Base-by-base conservation (phyloP, 2,329 filamentous ascomycete genomes). In the Colletotrichum filicis region DNA sequence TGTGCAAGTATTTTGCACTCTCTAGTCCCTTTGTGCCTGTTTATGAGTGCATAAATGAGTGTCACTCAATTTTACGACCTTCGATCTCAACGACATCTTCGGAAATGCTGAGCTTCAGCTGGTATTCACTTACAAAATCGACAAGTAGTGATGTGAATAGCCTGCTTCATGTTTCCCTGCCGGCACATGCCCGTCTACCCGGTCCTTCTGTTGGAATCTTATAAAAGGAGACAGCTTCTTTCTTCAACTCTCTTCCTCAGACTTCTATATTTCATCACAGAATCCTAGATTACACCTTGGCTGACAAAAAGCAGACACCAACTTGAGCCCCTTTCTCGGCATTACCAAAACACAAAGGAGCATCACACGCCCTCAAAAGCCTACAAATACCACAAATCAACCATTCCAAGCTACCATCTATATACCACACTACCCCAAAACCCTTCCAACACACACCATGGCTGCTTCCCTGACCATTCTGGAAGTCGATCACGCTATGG, bases 391-490 rank as follows among this genome's bases (percentile, higher is more conserved):
- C 12, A 7, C 22, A 2, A n/a, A 26, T 7, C 61, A 63, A 16
- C 4, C 9, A n/a, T 2, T 4, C 19, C n/a, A 53, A 1, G 1
- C 46, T 6, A 74, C 42, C 73, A 76, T 85, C 82, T 49, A 77
- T 16, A 66, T 16, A 58, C 24, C 8, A 49, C n/a, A 5, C 24
- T 8, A n/a, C 16, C 42, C 19, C 7, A 1, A 24, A 32, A 49
- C 0, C 5, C 9, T 16, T 7, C 26, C 1, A 12, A 16, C 19
- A 2, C 30, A 26, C 26, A 49, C 16, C 2, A 66, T 66, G 53
- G 24, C 53, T 7, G 6, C 35, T 7, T 14, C 26, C 4, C 16
- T 46, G 2, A 19, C 26, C 32, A 24, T 12, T 12, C 52, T 24
- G 22, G 11, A 22, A 26, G 2, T 16, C 24, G 28, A 24, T 58